Base-by-base conservation (phyloP, 2,329 filamentous ascomycete species). In the Fusarium sp. region DNA sequence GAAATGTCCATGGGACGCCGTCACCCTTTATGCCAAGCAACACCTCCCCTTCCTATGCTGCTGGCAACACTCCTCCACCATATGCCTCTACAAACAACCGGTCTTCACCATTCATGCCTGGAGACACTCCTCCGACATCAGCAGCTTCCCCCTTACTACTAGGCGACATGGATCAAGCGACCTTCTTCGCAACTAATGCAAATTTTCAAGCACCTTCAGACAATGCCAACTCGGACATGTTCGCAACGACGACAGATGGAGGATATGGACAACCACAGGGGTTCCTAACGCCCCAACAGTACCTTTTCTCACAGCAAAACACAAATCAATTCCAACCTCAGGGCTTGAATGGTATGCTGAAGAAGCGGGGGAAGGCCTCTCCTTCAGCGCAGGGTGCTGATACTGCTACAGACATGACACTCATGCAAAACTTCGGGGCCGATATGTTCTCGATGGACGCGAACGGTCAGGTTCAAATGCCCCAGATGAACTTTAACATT, bases 61-160 rank as follows among this genome's bases (percentile, higher is more conserved):
- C 66, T 22, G 71, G 68, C 24, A 76, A 74, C 38, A 77, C 72
- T 50, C 72, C 73, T 32, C 69, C 68, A 3, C 44, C 68, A 12
- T 71, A 57, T 25, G 25, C 50, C 18, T 25, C 58, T 34, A 51
- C 43, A 9, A 68, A 46, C 45, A 71, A 67, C 22, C 34, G 34
- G 10, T 55, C 68, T 25, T 71, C 68, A 11, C 68, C 68, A 7
- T 70, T 60, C 51, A 63, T 71, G 43, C 44, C 60, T 32, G 68
- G 70, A 18, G 76, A 75, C 27, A 75, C 71, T 38, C 72, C 72
- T 32, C 79, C 77, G 18, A 76, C 76, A 44, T 73, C 73, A 29
- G 77, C 74, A 43, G 71, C 83, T 42, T 86, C 85, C 24, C 85
- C 84, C 5, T 71, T 84, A 24, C 78, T 81, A 46, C 70, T 82